Base-by-base conservation (phyloP, 2,329 filamentous ascomycete genomes). In the Chalaropsis ovoidea region DNA sequence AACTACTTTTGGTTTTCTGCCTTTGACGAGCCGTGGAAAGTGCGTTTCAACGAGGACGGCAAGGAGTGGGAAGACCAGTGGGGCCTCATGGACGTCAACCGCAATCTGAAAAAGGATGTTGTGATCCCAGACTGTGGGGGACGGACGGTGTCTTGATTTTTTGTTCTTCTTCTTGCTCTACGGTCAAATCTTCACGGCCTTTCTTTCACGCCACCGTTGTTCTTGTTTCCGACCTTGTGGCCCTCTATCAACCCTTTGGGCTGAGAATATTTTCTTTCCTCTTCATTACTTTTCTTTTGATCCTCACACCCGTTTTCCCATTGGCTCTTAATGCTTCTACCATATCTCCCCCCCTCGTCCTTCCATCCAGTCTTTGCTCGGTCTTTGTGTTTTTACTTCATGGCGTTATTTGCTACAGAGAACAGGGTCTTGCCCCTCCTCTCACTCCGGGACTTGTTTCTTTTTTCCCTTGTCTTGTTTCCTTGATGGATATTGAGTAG, bases 1-100 rank as follows among this genome's bases (percentile, higher is more conserved):
- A 86, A 95, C 70, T 97, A 95, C 74, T 96, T 96, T 73, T 97
- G 93, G 93, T 96, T 97, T 74, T 89, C 92, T 73, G 90, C 91
- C 10, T 97, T 96, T 73, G 93, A 97, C 73, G 93, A 97, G 79
- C 91, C 91, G 1, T 97, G 93, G 93, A 96, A 97, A 78, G 79
- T 87, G 65, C 72, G 75, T 19, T 96, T 86, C 77, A 87, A 96
- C 74, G 79, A 78, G 4, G 75, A 76, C 66, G 78, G 80, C 49
- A 80, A 93, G 77, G 81, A 88, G 63, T 96, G 92, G 92, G 93
- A 97, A 77, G 90, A 95, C 73, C 88, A 96, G 74, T 96, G 93
- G 93, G 93, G 94, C 10, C 77, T 97, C 15, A 86, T 97, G 84
- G 90, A 95, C 71, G 82, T 90, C 2, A 81, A 90, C 71, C 84